These are phyloP conservation scores for Hygrophorus russula DNA, from an alignment of 768 basidiomycete species.

Conservation along the genomic window DNA sequence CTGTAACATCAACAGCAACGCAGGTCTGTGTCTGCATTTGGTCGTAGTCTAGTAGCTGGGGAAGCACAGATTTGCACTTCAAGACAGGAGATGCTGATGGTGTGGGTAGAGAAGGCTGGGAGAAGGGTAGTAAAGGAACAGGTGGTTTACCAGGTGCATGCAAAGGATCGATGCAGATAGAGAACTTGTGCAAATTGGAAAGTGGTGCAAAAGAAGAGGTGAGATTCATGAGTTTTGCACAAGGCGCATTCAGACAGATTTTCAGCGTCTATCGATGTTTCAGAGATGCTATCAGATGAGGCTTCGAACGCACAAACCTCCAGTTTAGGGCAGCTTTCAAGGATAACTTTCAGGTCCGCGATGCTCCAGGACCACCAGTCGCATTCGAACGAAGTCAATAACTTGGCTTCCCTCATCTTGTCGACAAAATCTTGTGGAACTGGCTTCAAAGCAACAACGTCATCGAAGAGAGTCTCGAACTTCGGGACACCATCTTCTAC, in stretches of 20 bases:
- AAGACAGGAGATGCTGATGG: slow-evolving; percentile 21
- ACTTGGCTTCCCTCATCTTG: slow-evolving; percentile 13
- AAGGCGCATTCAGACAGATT: slow-evolving; percentile 24
- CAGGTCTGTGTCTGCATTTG: slow-evolving; percentile 17
- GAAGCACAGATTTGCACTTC: slow-evolving; percentile 17
- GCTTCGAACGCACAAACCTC: slow-evolving; percentile 14
- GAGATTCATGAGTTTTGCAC: slow-evolving; percentile 21
- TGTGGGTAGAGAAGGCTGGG: slow-evolving; percentile 17
- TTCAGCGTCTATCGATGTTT: slow-evolving; percentile 7
- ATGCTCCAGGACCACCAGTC: slow-evolving; percentile 27
- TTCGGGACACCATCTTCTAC: slow-evolving; percentile 10
- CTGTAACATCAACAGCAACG: slow-evolving; percentile 8
- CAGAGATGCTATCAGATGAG: too few species aligned
- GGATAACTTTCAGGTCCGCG: slow-evolving; percentile 19
- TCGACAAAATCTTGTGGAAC: slow-evolving; percentile 21
- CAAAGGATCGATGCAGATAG: slow-evolving; percentile 17
- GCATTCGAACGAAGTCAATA: slow-evolving; percentile 20
- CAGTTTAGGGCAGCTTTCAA: slow-evolving; percentile 22
- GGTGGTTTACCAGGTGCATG: slow-evolving; percentile 22
- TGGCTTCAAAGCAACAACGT: slow-evolving; percentile 17
- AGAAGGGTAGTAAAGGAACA: slow-evolving; percentile 10
- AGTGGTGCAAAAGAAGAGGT: slow-evolving; percentile 20
- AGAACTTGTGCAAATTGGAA: slow-evolving; percentile 18
- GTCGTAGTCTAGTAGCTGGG: slow-evolving; percentile 16
- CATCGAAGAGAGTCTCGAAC: slow-evolving; percentile 16